Base-by-base conservation (phyloP, 352 stramenopile genomes). In the Phytophthora sp. region DNA sequence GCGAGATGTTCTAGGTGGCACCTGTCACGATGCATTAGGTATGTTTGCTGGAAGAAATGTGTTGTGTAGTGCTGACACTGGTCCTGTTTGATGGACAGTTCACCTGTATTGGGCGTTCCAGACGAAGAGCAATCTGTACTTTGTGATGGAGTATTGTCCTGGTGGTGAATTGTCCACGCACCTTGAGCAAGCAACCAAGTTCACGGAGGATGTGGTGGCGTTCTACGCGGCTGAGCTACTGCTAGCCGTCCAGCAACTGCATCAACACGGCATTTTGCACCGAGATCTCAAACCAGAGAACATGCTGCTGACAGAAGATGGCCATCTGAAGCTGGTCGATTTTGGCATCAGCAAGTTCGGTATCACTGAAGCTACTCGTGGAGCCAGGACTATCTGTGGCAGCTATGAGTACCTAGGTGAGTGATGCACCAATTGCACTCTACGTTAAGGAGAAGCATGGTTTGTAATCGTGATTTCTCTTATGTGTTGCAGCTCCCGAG, bases 271-370 rank as follows among this genome's bases (percentile, higher is more conserved):
- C 26, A 91, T 96, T 50, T 63, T 92, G 26, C 92, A 95, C 55
- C 71, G 87, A 24, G 87, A 96, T 60, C 66, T 95, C 23, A 96
- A 96, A 48, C 83, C 84, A 6, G 81, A 94, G 46, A 92, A 94
- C 44, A 59, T 94, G 24, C 57, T 94, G 13, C 66, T 94, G 7
- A 86, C 79, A 0, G 78, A 59, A 27, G 60, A 81, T 44, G 86
- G 86, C 6, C 86, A 93, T 32, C 31, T 93, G 1, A 94, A 92
- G 54, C 73, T 95, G 7, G 82, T 91, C 9, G 86, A 95, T 59
- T 95, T 95, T 71, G 86, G 86, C 4, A 72, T 95, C 41, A 89
- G 84, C 64, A 94, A 92, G 63, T 92, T 92, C 54, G 84, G 84
- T 12, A 86, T 92, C 61, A 87, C 81, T 3, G 82, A 89, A 43